Evolutionary conservation across 2,329 filamentous ascomycete species (phyloP).

Genomic region (Talaromyces atroroseus): DNA sequence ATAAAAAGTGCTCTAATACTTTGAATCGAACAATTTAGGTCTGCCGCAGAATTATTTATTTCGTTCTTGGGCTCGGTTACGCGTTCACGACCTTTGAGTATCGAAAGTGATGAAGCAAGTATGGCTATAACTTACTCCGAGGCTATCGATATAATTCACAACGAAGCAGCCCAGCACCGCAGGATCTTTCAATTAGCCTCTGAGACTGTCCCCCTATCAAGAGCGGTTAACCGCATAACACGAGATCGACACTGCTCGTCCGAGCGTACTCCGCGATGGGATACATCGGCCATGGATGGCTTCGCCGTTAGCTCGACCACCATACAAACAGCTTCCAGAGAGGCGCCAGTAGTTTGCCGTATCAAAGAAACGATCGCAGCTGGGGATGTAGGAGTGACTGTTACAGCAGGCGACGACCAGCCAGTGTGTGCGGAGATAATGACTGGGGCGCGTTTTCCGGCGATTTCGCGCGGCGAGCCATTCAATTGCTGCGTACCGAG

Average conservation of each 20-base stretch:
- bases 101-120: not conserved
- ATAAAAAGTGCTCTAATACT: too few species aligned
- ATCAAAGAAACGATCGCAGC: constrained; percentile 18
- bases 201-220: not conserved
- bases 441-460: constrained; percentile 27
- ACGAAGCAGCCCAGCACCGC: not conserved
- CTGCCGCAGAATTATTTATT: too few species aligned
- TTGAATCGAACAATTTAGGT: too few species aligned
- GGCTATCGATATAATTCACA: not conserved
- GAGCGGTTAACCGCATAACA: constrained; percentile 1
- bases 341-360: constrained; percentile 17
- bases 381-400: constrained; percentile 14
- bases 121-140: constrained; percentile 1
- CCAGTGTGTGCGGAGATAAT: constrained; percentile 26
- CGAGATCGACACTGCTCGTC: constrained; percentile 6
- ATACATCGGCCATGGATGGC: constrained; percentile 29
- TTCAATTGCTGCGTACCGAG: constrained; percentile 20
- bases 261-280: constrained; percentile 19
- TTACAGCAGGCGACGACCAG: not conserved
- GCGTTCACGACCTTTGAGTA: too few species aligned
- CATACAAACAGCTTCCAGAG: constrained; percentile 17
- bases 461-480: not conserved
- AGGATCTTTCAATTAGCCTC: not conserved
- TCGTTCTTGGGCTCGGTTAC: too few species aligned
- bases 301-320: constrained; percentile 21